A percentile compares a stretch with the other conserved stretches of the same genome.
These are phyloP conservation scores for Papilionanthe hybrid DNA, from an alignment of 116 monocot genomes.

Conservation along the genomic window DNA sequence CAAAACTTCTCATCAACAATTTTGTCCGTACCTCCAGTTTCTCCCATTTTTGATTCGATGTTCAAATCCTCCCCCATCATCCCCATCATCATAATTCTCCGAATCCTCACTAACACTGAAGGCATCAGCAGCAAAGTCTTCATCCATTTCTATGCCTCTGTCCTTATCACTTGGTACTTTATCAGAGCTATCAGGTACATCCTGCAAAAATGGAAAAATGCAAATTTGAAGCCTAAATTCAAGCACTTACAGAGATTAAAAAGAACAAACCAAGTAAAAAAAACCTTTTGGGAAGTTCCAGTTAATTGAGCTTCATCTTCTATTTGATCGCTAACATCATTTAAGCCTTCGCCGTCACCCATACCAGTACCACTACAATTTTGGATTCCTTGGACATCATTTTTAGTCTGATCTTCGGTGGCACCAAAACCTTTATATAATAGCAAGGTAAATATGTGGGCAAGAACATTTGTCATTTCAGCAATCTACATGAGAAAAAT, in stretches of 20 bases:
- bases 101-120: conserved; percentile 79
- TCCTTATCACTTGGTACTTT: conserved; percentile 46
- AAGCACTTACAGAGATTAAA: background rate
- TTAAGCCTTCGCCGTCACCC: conserved; percentile 87
- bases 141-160: conserved; percentile 88
- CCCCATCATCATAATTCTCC: conserved; percentile 39
- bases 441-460: conserved; percentile 50
- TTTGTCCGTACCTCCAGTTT: conserved; percentile 42
- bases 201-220: conserved; percentile 32
- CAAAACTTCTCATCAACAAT: conserved; percentile 66
- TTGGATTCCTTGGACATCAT: conserved; percentile 24
- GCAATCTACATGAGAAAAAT: conserved; percentile 44
- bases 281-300: conserved; percentile 57
- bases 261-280: conserved; percentile 2
- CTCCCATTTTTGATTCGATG: conserved; percentile 78
- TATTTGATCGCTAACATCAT: conserved; percentile 87
- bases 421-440: conserved; percentile 80
- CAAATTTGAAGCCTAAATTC: background rate
- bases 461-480: conserved; percentile 62
- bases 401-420: conserved; percentile 41
- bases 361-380: conserved; percentile 79
- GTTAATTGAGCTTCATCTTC: conserved; percentile 69
- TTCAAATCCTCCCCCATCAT: conserved; percentile 60
- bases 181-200: conserved; percentile 43
- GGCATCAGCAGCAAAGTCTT: conserved; percentile 76